Conservation (phyloP, 192 early-diverging fungal species). For the Backusella westeae region DNA sequence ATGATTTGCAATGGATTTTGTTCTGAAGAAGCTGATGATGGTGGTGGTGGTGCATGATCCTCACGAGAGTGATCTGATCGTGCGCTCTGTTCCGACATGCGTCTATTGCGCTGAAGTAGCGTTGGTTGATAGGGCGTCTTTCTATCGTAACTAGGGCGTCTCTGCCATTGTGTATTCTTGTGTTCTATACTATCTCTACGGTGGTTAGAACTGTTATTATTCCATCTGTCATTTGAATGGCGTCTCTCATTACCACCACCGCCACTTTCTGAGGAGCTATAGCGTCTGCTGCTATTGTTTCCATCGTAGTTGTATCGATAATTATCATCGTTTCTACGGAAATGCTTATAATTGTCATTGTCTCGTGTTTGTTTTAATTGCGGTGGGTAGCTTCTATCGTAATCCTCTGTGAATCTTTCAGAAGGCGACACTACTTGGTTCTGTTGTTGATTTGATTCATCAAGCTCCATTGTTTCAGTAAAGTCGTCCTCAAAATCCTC, state of each 20-base stretch:
- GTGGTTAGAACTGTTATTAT: not conserved
- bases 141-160: constrained; percentile 14
- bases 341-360: not conserved
- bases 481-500: constrained; percentile 31
- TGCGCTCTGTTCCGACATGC: constrained; percentile 16
- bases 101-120: constrained; percentile 24
- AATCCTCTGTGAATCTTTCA: constrained; percentile 38
- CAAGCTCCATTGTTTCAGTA: constrained; percentile 26
- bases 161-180: not conserved
- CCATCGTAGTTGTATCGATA: not conserved
- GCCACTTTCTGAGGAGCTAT: not conserved
- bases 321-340: constrained; percentile 6
- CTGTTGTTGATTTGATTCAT: constrained; percentile 14
- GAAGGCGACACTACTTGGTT: constrained; percentile 23
- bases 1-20: not conserved
- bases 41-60: not conserved
- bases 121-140: constrained; percentile 23
- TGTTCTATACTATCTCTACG: constrained; percentile 4
- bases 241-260: constrained; percentile 1
- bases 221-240: constrained; percentile 9
- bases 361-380: not conserved
- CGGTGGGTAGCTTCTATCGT: constrained; percentile 36
- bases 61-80: constrained; percentile 23
- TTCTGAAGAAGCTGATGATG: not conserved
- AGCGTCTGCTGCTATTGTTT: not conserved